These are phyloP conservation scores for Picea abies DNA, from an alignment of 83 land plant genomes.

Conservation along the genomic window DNA sequence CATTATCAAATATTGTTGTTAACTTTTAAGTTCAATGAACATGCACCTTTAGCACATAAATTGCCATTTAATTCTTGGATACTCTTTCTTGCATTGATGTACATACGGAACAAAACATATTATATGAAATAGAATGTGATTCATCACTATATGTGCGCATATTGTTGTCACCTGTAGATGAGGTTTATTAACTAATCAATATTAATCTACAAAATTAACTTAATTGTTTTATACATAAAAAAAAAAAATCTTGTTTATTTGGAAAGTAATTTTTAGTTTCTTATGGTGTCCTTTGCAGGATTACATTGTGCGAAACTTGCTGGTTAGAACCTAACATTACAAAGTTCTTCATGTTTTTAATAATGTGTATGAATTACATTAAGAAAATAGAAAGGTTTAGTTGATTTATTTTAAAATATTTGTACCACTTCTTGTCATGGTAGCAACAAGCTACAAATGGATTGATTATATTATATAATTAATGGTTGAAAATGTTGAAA, in stretches of 20 bases:
- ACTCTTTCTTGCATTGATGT: no score
- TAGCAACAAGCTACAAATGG: not conserved
- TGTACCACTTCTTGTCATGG: not conserved
- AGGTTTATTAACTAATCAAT: not conserved
- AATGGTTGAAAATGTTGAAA: not conserved
- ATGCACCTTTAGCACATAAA: no score
- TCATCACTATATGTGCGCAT: not conserved
- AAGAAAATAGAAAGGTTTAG: not conserved
- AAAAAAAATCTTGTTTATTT: not conserved
- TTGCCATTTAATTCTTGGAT: no score
- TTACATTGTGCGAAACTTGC: constrained; percentile 93
- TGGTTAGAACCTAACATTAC: constrained; percentile 40
- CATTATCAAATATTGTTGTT: no score
- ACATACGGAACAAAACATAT: no score
- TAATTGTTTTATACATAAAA: not conserved
- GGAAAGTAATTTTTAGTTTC: not conserved
- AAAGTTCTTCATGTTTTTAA: not conserved
- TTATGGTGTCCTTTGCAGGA: constrained; percentile 58
- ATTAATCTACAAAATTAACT: not conserved
- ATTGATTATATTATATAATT: no score
- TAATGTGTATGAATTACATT: not conserved
- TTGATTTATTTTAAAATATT: not conserved
- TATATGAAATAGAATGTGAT: not conserved
- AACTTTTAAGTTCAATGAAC: no score
- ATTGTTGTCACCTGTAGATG: not conserved